Conservation (phyloP, 2,329 filamentous ascomycete genomes). For the Neurospora sp. region DNA sequence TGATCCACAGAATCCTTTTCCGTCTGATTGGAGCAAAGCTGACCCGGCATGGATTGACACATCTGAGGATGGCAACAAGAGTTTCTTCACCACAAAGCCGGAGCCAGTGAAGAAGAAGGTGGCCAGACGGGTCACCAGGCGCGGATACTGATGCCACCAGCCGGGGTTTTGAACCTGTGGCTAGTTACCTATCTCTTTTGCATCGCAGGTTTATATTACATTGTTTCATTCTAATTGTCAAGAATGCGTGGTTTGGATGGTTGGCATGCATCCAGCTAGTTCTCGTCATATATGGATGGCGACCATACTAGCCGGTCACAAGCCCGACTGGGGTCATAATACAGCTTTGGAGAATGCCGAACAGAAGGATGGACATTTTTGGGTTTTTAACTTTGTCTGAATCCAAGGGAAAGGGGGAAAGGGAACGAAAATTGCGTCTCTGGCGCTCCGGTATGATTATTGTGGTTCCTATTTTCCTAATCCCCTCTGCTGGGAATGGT, state of each 20-base stretch:
- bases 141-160: constrained; percentile 7
- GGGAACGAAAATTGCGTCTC: neutral
- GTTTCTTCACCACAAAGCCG: constrained; percentile 13
- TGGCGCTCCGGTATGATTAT: neutral
- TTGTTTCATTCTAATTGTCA: neutral
- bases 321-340: neutral
- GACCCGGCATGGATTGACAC: constrained; percentile 13
- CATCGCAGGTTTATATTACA: neutral
- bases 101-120: constrained; percentile 9
- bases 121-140: constrained; percentile 3
- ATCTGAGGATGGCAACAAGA: constrained; percentile 13
- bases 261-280: neutral
- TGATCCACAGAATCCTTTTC: neutral
- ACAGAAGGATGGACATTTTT: neutral
- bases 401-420: neutral
- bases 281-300: neutral
- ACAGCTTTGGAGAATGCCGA: neutral
- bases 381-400: neutral
- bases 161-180: neutral
- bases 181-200: neutral
- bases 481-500: neutral
- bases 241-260: neutral
- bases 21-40: constrained; percentile 5
- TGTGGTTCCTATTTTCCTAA: neutral
- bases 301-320: neutral